Percentiles rank a stretch among this genome's conserved stretches.
Evolutionary conservation across 1,284 basidiomycete species (phyloP).

Genomic region (Sporisorium graminicola): DNA sequence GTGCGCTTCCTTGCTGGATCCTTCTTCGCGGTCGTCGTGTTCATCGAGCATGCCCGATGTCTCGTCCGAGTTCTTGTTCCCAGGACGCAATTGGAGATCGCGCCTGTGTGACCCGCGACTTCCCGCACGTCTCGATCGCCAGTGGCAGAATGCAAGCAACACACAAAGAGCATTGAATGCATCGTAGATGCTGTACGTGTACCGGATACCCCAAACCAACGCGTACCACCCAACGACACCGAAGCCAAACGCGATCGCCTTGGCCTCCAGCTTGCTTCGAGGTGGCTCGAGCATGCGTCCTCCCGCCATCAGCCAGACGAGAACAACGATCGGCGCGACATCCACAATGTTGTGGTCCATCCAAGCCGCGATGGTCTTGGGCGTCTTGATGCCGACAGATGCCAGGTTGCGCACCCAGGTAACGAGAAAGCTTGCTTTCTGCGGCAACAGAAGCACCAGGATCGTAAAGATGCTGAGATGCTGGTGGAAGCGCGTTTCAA

Average conservation of each 20-base stretch:
- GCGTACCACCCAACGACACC: constrained; percentile 35
- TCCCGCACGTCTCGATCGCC: constrained; percentile 30
- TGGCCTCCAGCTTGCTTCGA: constrained; percentile 19
- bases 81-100: background rate
- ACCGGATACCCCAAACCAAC: constrained; percentile 53
- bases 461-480: constrained; percentile 76
- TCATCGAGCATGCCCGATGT: constrained; percentile 26
- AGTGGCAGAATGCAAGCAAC: constrained; percentile 33
- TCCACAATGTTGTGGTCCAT: constrained; percentile 79
- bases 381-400: constrained; percentile 68
- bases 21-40: background rate
- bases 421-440: constrained; percentile 81
- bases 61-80: constrained; percentile 27
- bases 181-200: constrained; percentile 50
- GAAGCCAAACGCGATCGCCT: constrained; percentile 26
- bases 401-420: constrained; percentile 86
- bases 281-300: constrained; percentile 44
- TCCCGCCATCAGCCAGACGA: constrained; percentile 69
- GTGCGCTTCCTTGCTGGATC: background rate
- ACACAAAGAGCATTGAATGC: constrained; percentile 34
- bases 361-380: constrained; percentile 53
- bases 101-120: background rate
- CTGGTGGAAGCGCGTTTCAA: constrained; percentile 72
- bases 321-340: constrained; percentile 77
- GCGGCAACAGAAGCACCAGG: constrained; percentile 85